A percentile compares a stretch with the other conserved stretches of the same genome.
These are phyloP conservation scores for Chlorella sp. DNA, from an alignment of 139 green algal species.

Conservation along the genomic window DNA sequence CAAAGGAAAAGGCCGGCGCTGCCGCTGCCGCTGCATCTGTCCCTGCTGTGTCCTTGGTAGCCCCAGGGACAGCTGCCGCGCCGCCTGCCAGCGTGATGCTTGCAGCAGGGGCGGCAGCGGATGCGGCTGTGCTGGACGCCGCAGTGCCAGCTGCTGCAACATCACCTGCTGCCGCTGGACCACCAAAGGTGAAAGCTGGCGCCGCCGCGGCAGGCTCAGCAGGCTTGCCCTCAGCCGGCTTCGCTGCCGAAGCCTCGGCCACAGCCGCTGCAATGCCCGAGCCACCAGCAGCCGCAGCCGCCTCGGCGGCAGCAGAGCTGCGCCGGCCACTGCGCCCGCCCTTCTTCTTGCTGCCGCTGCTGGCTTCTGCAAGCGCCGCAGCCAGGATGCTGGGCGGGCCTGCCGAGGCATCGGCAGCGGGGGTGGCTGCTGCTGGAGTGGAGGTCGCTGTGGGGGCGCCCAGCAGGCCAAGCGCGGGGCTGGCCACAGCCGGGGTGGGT, in stretches of 20 bases:
- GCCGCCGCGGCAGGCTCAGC: not conserved
- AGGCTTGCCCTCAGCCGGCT: not conserved
- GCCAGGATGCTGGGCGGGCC: conserved; percentile 11
- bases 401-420: not conserved
- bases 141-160: not conserved
- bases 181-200: not conserved
- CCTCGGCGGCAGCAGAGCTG: not conserved
- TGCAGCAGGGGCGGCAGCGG: not conserved
- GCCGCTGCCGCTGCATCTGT: not conserved
- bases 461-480: no score
- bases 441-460: not conserved
- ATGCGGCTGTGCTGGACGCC: not conserved
- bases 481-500: not conserved
- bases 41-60: not conserved
- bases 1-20: not conserved
- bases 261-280: conserved; percentile 4
- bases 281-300: not conserved
- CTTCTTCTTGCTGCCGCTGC: conserved; percentile 8
- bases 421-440: not conserved
- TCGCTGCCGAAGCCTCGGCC: not conserved
- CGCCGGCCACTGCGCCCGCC: not conserved
- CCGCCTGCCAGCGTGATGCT: not conserved
- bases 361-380: conserved; percentile 15
- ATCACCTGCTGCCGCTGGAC: not conserved
- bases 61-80: not conserved